These are phyloP conservation scores for Stephanocyclus meneghinianus DNA, from an alignment of 352 stramenopile species.

Conservation along the genomic window DNA sequence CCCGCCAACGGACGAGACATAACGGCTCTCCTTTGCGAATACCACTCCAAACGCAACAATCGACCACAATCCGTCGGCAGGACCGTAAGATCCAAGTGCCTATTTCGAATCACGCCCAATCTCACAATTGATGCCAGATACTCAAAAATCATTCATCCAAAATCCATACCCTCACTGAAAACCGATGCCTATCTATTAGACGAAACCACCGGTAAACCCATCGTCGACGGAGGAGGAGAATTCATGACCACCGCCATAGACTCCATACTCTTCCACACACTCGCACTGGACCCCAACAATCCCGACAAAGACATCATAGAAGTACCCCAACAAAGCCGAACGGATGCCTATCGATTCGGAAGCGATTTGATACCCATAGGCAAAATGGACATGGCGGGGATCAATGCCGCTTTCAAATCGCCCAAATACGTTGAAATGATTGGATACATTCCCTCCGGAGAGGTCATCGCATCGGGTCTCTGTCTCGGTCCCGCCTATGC, in stretches of 20 bases:
- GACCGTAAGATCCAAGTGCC: constrained; percentile 38
- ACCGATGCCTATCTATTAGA: constrained; percentile 57
- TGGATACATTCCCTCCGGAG: constrained; percentile 55
- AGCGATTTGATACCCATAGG: constrained; percentile 69
- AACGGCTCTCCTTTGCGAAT: constrained; percentile 39
- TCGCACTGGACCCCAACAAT: constrained; percentile 31
- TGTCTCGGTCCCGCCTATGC: constrained; percentile 62
- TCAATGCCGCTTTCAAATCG: constrained; percentile 48
- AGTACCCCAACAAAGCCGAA: constrained; percentile 43
- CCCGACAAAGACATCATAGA: constrained; percentile 45
- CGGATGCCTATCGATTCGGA: constrained; percentile 63
- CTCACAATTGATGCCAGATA: constrained; percentile 47
- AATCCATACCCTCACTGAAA: constrained; percentile 48
- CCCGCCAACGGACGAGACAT: constrained; percentile 44
- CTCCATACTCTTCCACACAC: constrained; percentile 44
- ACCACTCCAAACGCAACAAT: constrained; percentile 32
- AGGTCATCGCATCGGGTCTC: constrained; percentile 32
- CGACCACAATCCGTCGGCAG: constrained; percentile 12
- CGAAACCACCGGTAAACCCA: constrained; percentile 31
- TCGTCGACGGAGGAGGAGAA: constrained; percentile 45
- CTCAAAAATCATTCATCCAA: constrained; percentile 46
- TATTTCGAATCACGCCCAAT: constrained; percentile 65
- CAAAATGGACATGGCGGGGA: constrained; percentile 64
- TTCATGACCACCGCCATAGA: constrained; percentile 44
- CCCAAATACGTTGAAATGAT: constrained; percentile 60